These are phyloP conservation scores for Solanum ahanhuiri DNA, from an alignment of 257 asterid species.

Conservation along the genomic window DNA sequence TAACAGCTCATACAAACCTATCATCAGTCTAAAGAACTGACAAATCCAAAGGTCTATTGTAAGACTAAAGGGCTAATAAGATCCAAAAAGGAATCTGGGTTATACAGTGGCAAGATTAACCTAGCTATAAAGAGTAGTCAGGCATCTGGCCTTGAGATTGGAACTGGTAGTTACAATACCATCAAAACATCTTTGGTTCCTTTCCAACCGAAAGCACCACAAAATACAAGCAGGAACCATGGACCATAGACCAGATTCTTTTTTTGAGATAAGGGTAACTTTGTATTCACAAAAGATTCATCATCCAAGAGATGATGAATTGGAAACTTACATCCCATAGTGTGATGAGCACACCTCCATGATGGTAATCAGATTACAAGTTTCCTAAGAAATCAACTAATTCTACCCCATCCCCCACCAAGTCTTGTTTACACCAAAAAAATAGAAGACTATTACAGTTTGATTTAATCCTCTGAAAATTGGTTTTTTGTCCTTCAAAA, in stretches of 20 bases:
- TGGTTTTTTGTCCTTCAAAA: no score
- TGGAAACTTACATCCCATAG: no score
- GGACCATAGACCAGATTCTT: neutral
- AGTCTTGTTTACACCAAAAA: no score
- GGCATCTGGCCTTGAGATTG: neutral
- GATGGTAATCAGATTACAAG: no score
- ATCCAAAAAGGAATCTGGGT: neutral
- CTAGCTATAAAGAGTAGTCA: neutral
- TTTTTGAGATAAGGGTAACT: no score
- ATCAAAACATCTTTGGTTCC: neutral
- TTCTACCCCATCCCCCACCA: no score
- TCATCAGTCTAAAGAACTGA: neutral
- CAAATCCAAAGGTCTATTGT: neutral
- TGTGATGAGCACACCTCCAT: no score
- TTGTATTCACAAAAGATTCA: no score
- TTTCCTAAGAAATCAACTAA: no score
- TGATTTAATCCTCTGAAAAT: no score
- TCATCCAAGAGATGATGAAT: no score
- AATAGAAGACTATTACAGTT: no score
- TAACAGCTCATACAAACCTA: neutral
- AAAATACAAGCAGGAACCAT: neutral
- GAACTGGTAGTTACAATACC: neutral
- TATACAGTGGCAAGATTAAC: neutral
- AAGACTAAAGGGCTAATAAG: neutral
- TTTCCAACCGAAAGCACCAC: neutral